Evolutionary conservation across 768 basidiomycete species (phyloP).

Genomic region (Rubroboletus satanas): DNA sequence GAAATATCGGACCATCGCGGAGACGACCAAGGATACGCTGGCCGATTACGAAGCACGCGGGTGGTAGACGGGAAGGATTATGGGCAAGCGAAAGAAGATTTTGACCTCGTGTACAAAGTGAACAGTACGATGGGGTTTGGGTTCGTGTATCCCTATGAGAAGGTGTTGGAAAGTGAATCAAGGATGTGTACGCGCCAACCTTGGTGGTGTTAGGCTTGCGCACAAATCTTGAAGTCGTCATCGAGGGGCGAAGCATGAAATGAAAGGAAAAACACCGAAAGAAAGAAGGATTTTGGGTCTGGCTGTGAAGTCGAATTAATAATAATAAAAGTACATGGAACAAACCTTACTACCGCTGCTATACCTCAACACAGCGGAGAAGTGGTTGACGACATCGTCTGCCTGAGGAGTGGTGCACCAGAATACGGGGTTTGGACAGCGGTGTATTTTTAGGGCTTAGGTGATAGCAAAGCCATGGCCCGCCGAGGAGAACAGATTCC

Average conservation of each 20-base stretch:
- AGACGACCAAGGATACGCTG: constrained; percentile 40
- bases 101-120: neutral
- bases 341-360: neutral
- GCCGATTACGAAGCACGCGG: constrained; percentile 42
- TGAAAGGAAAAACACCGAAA: no score
- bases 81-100: neutral
- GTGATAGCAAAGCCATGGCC: neutral
- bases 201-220: neutral
- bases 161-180: neutral
- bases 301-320: no score
- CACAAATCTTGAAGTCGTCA: neutral
- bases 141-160: neutral
- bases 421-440: neutral
- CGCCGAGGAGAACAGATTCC: neutral
- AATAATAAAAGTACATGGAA: neutral
- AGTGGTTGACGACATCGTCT: neutral
- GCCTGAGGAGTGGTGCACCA: neutral
- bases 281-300: neutral
- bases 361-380: neutral
- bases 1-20: constrained; percentile 38
- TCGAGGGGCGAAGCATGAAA: neutral
- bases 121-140: neutral
- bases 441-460: neutral
- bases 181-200: neutral
- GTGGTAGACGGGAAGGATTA: constrained; percentile 28